A percentile compares a stretch with the other conserved stretches of the same genome.
phyloP scores from a whole-genome alignment of 1,139 yeast species.

The Hansenula sp. region DNA sequence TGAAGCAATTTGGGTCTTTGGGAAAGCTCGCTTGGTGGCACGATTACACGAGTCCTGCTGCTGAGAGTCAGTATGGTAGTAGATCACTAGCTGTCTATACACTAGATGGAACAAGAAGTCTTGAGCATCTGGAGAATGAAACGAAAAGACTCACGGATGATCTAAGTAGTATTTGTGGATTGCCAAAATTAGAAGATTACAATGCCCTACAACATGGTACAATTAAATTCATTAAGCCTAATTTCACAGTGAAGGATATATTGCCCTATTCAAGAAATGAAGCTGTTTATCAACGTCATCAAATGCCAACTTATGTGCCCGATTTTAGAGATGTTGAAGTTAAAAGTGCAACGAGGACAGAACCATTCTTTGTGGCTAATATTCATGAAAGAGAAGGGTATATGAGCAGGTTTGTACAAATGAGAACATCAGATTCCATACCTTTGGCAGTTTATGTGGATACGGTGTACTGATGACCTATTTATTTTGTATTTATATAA shows the following conservation, averaged over 20 bases:
- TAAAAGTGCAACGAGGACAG: not conserved
- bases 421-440: not conserved
- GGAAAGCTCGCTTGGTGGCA: not conserved
- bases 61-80: not conserved
- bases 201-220: not conserved
- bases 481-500: no score
- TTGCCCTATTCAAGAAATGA: not conserved
- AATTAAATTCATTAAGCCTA: not conserved
- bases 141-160: not conserved
- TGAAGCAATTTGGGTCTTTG: not conserved
- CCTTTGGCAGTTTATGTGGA: not conserved
- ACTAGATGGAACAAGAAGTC: not conserved
- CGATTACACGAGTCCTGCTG: slow-evolving; percentile 1
- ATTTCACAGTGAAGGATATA: not conserved
- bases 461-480: not conserved
- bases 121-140: not conserved
- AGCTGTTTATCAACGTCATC: no score
- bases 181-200: not conserved
- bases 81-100: not conserved
- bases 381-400: not conserved
- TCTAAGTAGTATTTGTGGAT: not conserved
- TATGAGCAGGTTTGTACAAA: not conserved
- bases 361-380: not conserved
- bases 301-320: not conserved
- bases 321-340: not conserved